A percentile compares a stretch with the other conserved stretches of the same genome.
Conservation (phyloP, 768 basidiomycete genomes). For the Pleurotus salmoneostramineus region DNA sequence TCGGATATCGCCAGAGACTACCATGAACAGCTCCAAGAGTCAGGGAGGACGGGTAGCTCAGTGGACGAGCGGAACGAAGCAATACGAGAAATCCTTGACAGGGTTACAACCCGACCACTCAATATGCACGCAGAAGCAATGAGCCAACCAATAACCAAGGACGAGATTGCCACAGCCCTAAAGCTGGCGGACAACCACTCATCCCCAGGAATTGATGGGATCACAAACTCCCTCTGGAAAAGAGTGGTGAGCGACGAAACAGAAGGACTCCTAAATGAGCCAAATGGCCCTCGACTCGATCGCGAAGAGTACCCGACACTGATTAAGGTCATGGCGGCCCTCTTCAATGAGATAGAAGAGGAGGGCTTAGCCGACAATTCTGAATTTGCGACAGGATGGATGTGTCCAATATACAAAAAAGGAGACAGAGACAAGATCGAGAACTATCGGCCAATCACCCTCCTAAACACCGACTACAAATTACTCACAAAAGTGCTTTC, state of each 20-base stretch:
- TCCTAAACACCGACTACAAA: slow-evolving; percentile 34
- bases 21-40: neutral
- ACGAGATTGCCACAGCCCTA: slow-evolving; percentile 14
- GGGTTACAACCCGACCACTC: neutral
- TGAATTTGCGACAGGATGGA: slow-evolving; percentile 26
- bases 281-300: neutral
- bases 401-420: slow-evolving; percentile 41
- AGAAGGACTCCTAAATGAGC: slow-evolving; percentile 3
- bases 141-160: neutral
- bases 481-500: slow-evolving; percentile 23
- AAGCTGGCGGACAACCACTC: slow-evolving; percentile 12
- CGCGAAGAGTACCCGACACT: slow-evolving; percentile 10
- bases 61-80: slow-evolving; percentile 7
- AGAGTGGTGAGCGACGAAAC: neutral
- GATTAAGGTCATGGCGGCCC: slow-evolving; percentile 3
- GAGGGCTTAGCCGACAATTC: slow-evolving; percentile 13
- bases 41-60: neutral
- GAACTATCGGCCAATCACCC: slow-evolving; percentile 34
- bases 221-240: slow-evolving; percentile 25
- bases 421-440: slow-evolving; percentile 22
- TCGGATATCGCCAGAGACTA: neutral
- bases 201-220: slow-evolving; percentile 19
- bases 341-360: slow-evolving; percentile 23
- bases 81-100: neutral
- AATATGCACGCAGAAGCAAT: neutral